These are phyloP conservation scores for Tubosaeta brunneosetosa DNA, from an alignment of 768 basidiomycete species.

Conservation along the genomic window DNA sequence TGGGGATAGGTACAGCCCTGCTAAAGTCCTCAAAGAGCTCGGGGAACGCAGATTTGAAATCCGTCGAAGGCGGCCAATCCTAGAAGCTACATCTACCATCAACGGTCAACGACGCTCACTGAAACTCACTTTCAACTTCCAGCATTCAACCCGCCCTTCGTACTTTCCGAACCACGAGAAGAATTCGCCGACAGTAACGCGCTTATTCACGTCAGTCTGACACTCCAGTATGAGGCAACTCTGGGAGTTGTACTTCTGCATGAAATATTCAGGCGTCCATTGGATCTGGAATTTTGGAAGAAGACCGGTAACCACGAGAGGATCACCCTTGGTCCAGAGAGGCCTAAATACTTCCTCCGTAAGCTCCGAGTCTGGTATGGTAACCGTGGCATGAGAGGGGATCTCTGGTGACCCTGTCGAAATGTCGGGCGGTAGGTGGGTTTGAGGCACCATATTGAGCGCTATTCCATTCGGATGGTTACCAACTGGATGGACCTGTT, in stretches of 20 bases:
- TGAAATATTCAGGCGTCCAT: conserved; percentile 86
- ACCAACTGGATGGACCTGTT: not conserved
- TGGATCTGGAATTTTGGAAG: conserved; percentile 55
- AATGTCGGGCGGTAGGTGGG: conserved; percentile 5
- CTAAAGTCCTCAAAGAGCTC: conserved; percentile 84
- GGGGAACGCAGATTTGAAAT: conserved; percentile 81
- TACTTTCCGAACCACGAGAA: conserved; percentile 75
- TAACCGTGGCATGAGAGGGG: conserved; percentile 43
- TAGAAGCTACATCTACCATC: conserved; percentile 27
- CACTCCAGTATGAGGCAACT: conserved; percentile 77
- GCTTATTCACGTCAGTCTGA: conserved; percentile 61
- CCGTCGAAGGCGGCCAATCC: conserved; percentile 91
- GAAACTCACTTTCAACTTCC: conserved; percentile 70
- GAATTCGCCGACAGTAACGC: conserved; percentile 70
- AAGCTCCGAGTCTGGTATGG: conserved; percentile 46
- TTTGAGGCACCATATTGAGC: not conserved
- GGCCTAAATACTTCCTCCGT: conserved; percentile 57
- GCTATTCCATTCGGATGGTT: conserved; percentile 7
- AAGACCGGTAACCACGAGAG: conserved; percentile 71
- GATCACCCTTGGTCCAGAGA: conserved; percentile 71
- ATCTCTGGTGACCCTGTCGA: conserved; percentile 30
- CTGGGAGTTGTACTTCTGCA: conserved; percentile 58
- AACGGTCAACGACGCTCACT: not conserved
- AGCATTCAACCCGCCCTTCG: conserved; percentile 48
- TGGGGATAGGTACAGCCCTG: conserved; percentile 77